These are phyloP conservation scores for Hordeum marinum DNA, from an alignment of 176 grass and related monocot genomes.

Conservation along the genomic window DNA sequence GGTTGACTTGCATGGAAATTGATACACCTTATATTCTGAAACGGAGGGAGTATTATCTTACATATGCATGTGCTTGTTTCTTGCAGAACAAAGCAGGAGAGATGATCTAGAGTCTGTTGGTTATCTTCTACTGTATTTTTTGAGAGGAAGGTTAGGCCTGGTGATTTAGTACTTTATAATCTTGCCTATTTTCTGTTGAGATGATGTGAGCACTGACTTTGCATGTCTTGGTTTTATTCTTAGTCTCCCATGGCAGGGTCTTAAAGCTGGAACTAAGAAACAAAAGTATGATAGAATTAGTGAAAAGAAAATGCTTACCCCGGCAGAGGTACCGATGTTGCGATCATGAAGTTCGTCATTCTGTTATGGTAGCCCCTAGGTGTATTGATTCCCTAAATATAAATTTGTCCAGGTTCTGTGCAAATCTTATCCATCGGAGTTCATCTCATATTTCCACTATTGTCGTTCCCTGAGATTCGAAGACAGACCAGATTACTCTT, in stretches of 20 bases:
- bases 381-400: conserved; percentile 26
- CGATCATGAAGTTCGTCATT: conserved; percentile 9
- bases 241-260: conserved; percentile 94
- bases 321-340: conserved; percentile 66
- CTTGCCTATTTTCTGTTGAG: not conserved
- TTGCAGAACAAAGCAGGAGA: conserved; percentile 96
- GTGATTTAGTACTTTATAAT: conserved; percentile 7
- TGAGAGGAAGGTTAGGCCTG: conserved; percentile 83
- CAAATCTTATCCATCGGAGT: conserved; percentile 84
- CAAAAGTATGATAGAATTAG: conserved; percentile 97
- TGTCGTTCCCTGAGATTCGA: conserved; percentile 85
- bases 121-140: conserved; percentile 90
- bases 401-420: conserved; percentile 62
- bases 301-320: conserved; percentile 99
- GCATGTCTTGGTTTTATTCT: conserved; percentile 31
- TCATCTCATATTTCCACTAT: conserved; percentile 87
- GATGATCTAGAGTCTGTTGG: conserved; percentile 98
- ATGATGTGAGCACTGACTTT: conserved; percentile 26
- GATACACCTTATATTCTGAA: too few relatives aligned
- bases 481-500: conserved; percentile 87
- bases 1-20: too few relatives aligned
- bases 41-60: too few relatives aligned
- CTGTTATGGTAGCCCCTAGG: not conserved
- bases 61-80: conserved; percentile 21
- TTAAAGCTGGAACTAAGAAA: conserved; percentile 96